These are phyloP conservation scores for Phaeotremella skinneri DNA, from an alignment of 768 basidiomycete genomes.

Conservation along the genomic window DNA sequence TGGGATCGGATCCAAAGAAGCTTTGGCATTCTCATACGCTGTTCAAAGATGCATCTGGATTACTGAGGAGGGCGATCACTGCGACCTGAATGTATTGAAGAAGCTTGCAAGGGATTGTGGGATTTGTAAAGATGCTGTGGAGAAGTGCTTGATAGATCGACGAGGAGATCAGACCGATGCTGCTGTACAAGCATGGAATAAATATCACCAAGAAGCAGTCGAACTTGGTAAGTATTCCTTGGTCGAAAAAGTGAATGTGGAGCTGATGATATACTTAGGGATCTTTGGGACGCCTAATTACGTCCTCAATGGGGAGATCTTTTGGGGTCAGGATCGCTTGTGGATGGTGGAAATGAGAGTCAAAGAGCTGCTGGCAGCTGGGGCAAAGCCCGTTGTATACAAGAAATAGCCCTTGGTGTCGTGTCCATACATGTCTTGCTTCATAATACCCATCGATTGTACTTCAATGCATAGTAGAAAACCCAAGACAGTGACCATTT, in stretches of 20 bases:
- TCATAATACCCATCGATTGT: too few relatives aligned
- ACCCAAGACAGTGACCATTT: background rate
- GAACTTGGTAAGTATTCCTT: conserved; percentile 23
- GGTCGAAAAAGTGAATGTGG: background rate
- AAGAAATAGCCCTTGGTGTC: background rate
- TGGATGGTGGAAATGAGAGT: conserved; percentile 28
- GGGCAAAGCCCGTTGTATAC: conserved; percentile 17
- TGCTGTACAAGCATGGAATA: conserved; percentile 27
- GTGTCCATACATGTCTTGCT: background rate
- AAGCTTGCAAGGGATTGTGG: conserved; percentile 23
- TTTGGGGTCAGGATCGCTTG: conserved; percentile 43
- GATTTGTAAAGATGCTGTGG: conserved; percentile 17
- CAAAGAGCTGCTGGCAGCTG: conserved; percentile 24
- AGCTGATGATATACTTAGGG: conserved; percentile 11
- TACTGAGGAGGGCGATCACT: conserved; percentile 34
- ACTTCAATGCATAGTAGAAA: background rate
- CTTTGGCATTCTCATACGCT: conserved; percentile 25
- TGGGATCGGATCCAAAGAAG: conserved; percentile 25
- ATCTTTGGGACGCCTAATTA: conserved; percentile 45
- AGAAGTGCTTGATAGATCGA: conserved; percentile 21
- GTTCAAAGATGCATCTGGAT: conserved; percentile 39
- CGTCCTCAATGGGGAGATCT: conserved; percentile 40
- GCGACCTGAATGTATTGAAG: conserved; percentile 19
- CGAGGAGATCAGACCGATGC: conserved; percentile 23
- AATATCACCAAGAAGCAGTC: conserved; percentile 31